Evolutionary conservation across 192 early-diverging fungal genomes (phyloP).

Genomic region (Coemansia sp.): DNA sequence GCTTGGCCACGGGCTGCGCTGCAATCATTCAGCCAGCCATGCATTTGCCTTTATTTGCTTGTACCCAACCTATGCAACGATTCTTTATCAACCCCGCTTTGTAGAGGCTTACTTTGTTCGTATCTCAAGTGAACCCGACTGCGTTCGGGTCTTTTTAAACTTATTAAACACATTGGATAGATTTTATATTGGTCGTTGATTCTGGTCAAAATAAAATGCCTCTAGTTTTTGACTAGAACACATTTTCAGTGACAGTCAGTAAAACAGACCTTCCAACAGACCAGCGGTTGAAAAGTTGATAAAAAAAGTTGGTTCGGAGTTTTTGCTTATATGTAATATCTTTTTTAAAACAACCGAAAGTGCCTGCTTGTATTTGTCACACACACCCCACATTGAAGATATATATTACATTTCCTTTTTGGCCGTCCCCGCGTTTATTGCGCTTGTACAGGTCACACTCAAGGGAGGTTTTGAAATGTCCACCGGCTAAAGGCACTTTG

Average conservation of each 20-base stretch:
- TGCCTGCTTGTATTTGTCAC: constrained; percentile 6
- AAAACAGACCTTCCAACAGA: too few relatives aligned
- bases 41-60: constrained; percentile 1
- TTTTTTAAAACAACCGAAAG: too few relatives aligned
- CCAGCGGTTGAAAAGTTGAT: too few relatives aligned
- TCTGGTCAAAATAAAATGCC: too few relatives aligned
- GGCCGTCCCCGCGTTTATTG: neutral
- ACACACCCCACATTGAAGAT: neutral
- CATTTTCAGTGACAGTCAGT: too few relatives aligned
- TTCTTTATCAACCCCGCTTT: constrained; percentile 7
- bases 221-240: too few relatives aligned
- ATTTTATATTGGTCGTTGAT: neutral
- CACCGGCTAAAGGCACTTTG: neutral
- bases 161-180: neutral
- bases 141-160: neutral
- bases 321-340: too few relatives aligned
- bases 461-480: too few relatives aligned
- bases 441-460: neutral
- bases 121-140: neutral
- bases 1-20: constrained; percentile 9
- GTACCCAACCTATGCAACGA: neutral
- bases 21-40: constrained; percentile 8
- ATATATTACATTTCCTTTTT: constrained; percentile 3
- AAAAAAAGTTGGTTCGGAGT: too few relatives aligned
- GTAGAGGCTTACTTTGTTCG: neutral